These are phyloP conservation scores for Candida cerambycidarum DNA, from an alignment of 805 yeast species.

Conservation along the genomic window DNA sequence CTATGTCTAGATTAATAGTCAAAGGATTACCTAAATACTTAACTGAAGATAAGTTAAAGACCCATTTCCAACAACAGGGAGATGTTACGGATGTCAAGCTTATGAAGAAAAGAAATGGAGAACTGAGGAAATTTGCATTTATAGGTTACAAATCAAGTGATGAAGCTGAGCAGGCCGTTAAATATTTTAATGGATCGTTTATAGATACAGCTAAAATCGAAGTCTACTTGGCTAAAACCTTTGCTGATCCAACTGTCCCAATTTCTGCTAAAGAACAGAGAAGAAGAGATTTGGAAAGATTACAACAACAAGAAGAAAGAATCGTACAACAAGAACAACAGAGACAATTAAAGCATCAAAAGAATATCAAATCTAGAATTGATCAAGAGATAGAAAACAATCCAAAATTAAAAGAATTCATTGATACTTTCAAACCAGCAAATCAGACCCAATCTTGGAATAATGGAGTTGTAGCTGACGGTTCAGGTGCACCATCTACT, in stretches of 20 bases:
- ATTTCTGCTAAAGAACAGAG: conserved; percentile 48
- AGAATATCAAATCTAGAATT: conserved; percentile 33
- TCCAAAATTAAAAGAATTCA: conserved; percentile 72
- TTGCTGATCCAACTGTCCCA: conserved; percentile 82
- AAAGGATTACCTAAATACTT: conserved; percentile 82
- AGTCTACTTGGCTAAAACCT: conserved; percentile 81
- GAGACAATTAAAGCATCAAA: conserved; percentile 40
- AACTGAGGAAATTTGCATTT: conserved; percentile 90
- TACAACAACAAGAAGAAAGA: conserved; percentile 42
- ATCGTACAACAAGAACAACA: conserved; percentile 39
- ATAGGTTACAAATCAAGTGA: conserved; percentile 73
- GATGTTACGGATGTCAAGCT: conserved; percentile 86
- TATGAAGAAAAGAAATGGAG: conserved; percentile 77
- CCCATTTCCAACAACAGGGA: conserved; percentile 61
- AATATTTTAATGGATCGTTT: conserved; percentile 72
- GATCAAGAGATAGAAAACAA: conserved; percentile 64
- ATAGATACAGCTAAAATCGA: conserved; percentile 79
- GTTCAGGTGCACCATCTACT: conserved; percentile 45
- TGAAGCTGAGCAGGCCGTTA: conserved; percentile 79
- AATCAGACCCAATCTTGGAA: conserved; percentile 74
- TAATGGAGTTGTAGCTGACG: conserved; percentile 54
- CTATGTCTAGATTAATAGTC: conserved; percentile 85
- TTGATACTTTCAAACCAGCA: conserved; percentile 80
- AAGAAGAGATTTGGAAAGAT: conserved; percentile 46
- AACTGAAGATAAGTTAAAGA: conserved; percentile 68